Base-by-base conservation (phyloP, 2,329 filamentous ascomycete species). In the Fusarium sp. region DNA sequence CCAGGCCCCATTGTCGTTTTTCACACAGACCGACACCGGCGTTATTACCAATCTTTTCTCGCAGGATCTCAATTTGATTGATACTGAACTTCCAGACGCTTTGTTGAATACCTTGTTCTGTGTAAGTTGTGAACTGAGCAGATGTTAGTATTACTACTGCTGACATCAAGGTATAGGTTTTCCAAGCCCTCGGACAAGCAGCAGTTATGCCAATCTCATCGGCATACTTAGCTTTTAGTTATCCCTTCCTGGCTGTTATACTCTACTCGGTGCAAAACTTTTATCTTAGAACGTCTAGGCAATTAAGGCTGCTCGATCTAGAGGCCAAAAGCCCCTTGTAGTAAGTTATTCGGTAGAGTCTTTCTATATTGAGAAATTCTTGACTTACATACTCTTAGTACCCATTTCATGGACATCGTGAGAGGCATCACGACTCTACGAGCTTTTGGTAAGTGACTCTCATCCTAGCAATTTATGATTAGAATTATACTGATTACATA, bases 251-350 rank as follows among this genome's bases (percentile, higher is more conserved):
- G 3, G 66, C 84, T n/a, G 78, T 74, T 1, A 66, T 85, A 2
- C 67, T 90, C 2, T 90, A 85, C 58, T 62, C 82, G 5, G 79
- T 91, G 2, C 89, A 91, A 69, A 86, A 83, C 54, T 84, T 89
- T 54, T 91, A 91, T 71, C 83, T 92, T 10, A 83, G 87, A 0
- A 91, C 89, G 0, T 91, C 89, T 1, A 82, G 89, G 3, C 90
- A 91, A 75, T 77, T 92, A 9, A 84, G 90, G 45, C 83, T 90
- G 22, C 77, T 92, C 13, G 89, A 91, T 53, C 83, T 92, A 2
- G 90, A 91, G 77, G 84, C 87, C 1, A 91, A 91, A 71, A 86
- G 86, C 4, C 89, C 89, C 0, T n/a, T 79, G 10, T 79, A 78
- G 74, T 78, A n/a, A 71, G 77, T 73, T 0, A 28, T 14, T 15